These are phyloP conservation scores for Populus pruinosa DNA, from an alignment of 345 rosid genomes.

Conservation along the genomic window DNA sequence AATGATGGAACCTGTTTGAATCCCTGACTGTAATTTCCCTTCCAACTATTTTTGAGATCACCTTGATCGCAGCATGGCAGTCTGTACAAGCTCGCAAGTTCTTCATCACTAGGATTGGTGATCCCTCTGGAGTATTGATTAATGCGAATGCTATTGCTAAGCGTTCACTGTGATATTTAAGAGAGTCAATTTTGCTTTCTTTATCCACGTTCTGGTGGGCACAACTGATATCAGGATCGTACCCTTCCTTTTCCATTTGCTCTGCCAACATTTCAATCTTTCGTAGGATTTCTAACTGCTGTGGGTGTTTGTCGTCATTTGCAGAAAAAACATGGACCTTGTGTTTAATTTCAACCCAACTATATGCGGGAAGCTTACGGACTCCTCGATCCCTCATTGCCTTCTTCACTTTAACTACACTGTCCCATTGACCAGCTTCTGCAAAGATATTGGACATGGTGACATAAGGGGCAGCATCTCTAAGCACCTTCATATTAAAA, in stretches of 20 bases:
- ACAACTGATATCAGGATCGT: constrained; percentile 67
- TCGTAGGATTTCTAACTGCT: constrained; percentile 42
- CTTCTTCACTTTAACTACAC: constrained; percentile 60
- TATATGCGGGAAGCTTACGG: constrained; percentile 61
- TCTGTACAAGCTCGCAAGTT: constrained; percentile 80
- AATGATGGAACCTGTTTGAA: constrained; percentile 86
- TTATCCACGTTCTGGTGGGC: constrained; percentile 66
- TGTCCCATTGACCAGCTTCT: constrained; percentile 65
- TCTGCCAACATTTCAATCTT: constrained; percentile 49
- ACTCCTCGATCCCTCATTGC: constrained; percentile 80
- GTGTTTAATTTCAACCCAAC: constrained; percentile 82
- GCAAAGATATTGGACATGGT: constrained; percentile 85
- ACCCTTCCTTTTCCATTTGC: constrained; percentile 67
- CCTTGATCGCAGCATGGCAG: constrained; percentile 84
- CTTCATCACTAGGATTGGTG: constrained; percentile 73
- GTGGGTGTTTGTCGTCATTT: constrained; percentile 60
- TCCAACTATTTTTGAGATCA: constrained; percentile 65
- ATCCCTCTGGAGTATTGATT: constrained; percentile 71
- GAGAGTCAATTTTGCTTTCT: constrained; percentile 57
- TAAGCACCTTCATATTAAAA: constrained; percentile 62
- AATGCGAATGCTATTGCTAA: constrained; percentile 81
- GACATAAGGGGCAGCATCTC: constrained; percentile 80
- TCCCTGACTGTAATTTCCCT: constrained; percentile 84
- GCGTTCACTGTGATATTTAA: constrained; percentile 74
- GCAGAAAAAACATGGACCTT: constrained; percentile 60